phyloP scores from a whole-genome alignment of 208 protist genomes.

The Phytomonas serpens region DNA sequence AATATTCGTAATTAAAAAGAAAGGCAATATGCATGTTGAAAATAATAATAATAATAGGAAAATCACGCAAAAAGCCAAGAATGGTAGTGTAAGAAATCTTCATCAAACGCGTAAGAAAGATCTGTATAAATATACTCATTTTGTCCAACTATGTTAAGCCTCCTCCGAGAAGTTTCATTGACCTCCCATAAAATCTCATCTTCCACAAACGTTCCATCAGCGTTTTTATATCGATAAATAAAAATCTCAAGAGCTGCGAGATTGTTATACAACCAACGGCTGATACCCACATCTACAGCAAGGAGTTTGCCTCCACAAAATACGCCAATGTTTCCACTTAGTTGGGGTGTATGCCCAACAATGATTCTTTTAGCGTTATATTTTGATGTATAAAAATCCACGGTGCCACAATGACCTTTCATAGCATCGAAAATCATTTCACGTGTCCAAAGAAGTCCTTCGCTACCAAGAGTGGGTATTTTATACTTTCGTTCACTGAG shows the following conservation, averaged over 20 bases:
- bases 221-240: neutral
- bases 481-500: conserved; percentile 25
- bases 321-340: conserved; percentile 35
- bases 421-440: conserved; percentile 55
- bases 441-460: conserved; percentile 66
- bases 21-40: conserved; percentile 1
- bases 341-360: conserved; percentile 69
- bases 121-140: neutral
- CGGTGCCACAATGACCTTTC: conserved; percentile 30
- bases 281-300: conserved; percentile 67
- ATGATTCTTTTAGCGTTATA: conserved; percentile 45
- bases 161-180: neutral
- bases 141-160: neutral
- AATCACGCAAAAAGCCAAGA: neutral
- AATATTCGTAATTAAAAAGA: conserved; percentile 7
- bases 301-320: conserved; percentile 56
- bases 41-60: conserved; percentile 2
- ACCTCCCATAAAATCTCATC: neutral
- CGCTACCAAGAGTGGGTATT: conserved; percentile 27
- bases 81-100: neutral
- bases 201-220: neutral
- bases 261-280: conserved; percentile 65
- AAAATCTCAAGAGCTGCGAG: conserved; percentile 47
- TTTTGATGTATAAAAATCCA: conserved; percentile 21
- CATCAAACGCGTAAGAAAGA: conserved; percentile 1